Base-by-base conservation (phyloP, 306 rosid genomes). In the Lagenaria siceraria region DNA sequence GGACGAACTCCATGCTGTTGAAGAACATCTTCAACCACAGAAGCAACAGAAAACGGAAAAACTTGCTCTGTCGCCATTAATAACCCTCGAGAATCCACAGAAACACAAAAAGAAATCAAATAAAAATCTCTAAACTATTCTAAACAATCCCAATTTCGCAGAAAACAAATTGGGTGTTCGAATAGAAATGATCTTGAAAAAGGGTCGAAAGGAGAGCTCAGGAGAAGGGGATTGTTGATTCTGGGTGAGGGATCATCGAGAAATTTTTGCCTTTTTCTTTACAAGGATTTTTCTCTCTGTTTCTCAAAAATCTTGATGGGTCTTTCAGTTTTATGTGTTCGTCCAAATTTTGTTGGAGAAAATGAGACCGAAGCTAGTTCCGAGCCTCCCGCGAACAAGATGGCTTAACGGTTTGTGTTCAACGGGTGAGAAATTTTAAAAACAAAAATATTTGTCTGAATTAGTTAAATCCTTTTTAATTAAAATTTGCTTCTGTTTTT, bases 21-120 rank as follows among this genome's bases (percentile, higher is more conserved):
- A 85, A 96, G 89, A 89, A 96, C 87, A 52, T 88, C 92, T 80
- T 96, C 88, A 10, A 96, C 86, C 78, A 92, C 82, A 75, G 99
- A 90, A 79, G 84, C 86, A 65, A 90, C 77, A 60, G 95, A 88
- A 83, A 87, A 88, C 62, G 96, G 82, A 79, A 86, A 80, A 22
- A 31, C 80, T 78, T 84, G 92, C 64, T 89, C 98, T 62, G 87
- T 77, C 14, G 83, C 85, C 96, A 91, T 91, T 78, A 42, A 76
- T 51, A 69, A 18, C 43, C 68, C 60, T 66, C 59, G 52, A 82
- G 6, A 79, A 9, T 74, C 77, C 78, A 35, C 78, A 31, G 18
- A 81, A 29, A 29, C 33, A 29, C 33, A 29, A 29, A 29, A 29
- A 29, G 33, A 29, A 81, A 77, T 19, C 9, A 65, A 78, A 36